Conservation (phyloP, 305 asterid species). For the Coffea humblotiana region DNA sequence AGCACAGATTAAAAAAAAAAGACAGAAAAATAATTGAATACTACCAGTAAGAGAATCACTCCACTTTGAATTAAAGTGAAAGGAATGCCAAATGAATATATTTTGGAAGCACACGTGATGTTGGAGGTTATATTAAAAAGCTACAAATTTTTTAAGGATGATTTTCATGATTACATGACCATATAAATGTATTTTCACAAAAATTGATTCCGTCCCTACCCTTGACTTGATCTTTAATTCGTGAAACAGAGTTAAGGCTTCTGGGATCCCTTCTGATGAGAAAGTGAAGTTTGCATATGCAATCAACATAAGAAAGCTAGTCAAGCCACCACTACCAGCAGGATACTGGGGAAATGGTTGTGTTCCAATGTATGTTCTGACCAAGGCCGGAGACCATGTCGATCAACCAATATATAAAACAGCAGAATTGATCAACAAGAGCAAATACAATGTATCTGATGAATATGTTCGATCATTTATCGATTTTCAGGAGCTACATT, state of each 20-base stretch:
- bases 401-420: conserved; percentile 63
- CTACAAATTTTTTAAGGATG: not conserved
- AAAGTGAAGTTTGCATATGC: too few relatives aligned
- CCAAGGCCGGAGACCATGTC: conserved; percentile 46
- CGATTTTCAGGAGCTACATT: conserved; percentile 73
- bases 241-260: too few relatives aligned
- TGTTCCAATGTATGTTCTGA: too few relatives aligned
- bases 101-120: not conserved
- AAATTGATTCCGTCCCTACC: too few relatives aligned
- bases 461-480: conserved; percentile 60
- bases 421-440: conserved; percentile 52
- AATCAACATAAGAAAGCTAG: not conserved
- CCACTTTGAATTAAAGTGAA: not conserved
- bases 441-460: conserved; percentile 50
- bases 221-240: too few relatives aligned
- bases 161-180: too few relatives aligned
- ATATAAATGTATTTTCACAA: too few relatives aligned
- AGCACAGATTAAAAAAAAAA: not conserved
- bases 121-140: not conserved
- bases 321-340: conserved; percentile 58
- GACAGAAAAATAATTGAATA: not conserved
- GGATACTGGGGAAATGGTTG: conserved; percentile 96
- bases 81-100: not conserved
- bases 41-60: not conserved
- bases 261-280: too few relatives aligned